Percentiles rank a stretch among this genome's conserved stretches.
phyloP scores from a whole-genome alignment of 2,329 filamentous ascomycete species.

The Coccinonectria pachysandricola region DNA sequence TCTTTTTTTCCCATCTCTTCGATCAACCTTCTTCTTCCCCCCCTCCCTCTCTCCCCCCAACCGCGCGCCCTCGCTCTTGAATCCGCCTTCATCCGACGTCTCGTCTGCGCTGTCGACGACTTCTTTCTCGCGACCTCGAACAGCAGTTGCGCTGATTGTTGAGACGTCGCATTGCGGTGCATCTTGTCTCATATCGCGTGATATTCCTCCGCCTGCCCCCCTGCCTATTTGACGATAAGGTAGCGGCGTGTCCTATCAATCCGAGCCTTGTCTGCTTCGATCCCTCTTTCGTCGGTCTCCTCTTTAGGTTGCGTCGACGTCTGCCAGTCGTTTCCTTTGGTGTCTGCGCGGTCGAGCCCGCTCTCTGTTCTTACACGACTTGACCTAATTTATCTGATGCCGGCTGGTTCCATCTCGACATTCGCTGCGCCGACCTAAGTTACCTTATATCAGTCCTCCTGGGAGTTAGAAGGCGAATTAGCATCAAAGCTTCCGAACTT shows the following conservation, averaged over 20 bases:
- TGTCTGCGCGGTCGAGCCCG: conserved; percentile 12
- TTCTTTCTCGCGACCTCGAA: conserved; percentile 8
- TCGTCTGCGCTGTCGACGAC: neutral
- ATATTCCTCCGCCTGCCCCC: conserved; percentile 6
- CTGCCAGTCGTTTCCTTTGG: conserved; percentile 20
- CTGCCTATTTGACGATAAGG: conserved; percentile 16
- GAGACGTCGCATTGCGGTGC: conserved; percentile 11
- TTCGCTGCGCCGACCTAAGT: conserved; percentile 12
- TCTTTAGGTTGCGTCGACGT: conserved; percentile 17
- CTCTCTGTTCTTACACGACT: conserved; percentile 9
- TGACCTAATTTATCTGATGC: conserved; percentile 16
- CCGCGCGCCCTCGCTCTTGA: conserved; percentile 17
- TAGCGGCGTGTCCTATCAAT: conserved; percentile 10
- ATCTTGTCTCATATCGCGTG: conserved; percentile 12
- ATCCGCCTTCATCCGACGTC: too few species aligned
- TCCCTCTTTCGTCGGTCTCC: conserved; percentile 19
- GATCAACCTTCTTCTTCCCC: conserved; percentile 14
- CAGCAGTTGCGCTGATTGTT: conserved; percentile 11
- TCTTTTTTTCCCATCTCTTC: conserved; percentile 16
- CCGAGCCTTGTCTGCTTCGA: conserved; percentile 11
- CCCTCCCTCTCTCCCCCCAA: conserved; percentile 14
- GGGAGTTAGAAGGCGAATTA: conserved; percentile 1
- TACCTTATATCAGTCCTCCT: conserved; percentile 1
- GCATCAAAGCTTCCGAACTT: neutral
- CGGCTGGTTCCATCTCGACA: conserved; percentile 18